A percentile compares a stretch with the other conserved stretches of the same genome.
Conservation (phyloP, 768 basidiomycete species). For the Agaricus subrufescens region DNA sequence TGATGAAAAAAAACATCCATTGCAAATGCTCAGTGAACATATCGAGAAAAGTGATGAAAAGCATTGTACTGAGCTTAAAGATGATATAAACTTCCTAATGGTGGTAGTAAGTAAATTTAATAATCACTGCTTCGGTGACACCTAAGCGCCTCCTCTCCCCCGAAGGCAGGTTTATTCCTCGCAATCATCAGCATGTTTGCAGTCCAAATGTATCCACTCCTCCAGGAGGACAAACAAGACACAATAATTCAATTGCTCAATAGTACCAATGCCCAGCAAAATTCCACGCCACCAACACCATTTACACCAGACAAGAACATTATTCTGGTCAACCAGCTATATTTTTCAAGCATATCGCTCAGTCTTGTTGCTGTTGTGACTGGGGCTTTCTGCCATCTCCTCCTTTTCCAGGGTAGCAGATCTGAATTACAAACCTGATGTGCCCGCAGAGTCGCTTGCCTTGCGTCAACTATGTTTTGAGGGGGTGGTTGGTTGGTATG, state of each 20-base stretch:
- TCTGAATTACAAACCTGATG: not conserved
- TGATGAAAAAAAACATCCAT: not conserved
- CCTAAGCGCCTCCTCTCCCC: not conserved
- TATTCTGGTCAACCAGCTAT: constrained; percentile 2
- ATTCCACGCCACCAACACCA: not conserved
- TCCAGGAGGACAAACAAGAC: not conserved
- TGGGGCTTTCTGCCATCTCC: not conserved
- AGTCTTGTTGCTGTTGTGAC: constrained; percentile 1
- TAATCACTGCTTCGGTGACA: not conserved
- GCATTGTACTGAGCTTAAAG: not conserved
- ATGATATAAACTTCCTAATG: not conserved
- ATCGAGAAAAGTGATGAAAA: not conserved
- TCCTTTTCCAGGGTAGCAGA: not conserved
- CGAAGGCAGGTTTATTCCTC: constrained; percentile 2
- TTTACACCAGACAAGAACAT: not conserved
- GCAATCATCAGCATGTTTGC: constrained; percentile 3
- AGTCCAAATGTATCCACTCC: not conserved
- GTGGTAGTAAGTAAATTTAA: not conserved
- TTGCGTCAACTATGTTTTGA: constrained; percentile 6
- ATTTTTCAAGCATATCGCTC: constrained; percentile 2
- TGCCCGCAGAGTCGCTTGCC: not conserved
- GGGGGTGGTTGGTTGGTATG: constrained; percentile 1
- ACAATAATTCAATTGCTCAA: not conserved
- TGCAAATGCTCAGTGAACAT: not conserved
- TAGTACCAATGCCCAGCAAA: not conserved